These are phyloP conservation scores for Vairimorpha ceranae DNA, from an alignment of 371 early-diverging fungal species.

Conservation along the genomic window DNA sequence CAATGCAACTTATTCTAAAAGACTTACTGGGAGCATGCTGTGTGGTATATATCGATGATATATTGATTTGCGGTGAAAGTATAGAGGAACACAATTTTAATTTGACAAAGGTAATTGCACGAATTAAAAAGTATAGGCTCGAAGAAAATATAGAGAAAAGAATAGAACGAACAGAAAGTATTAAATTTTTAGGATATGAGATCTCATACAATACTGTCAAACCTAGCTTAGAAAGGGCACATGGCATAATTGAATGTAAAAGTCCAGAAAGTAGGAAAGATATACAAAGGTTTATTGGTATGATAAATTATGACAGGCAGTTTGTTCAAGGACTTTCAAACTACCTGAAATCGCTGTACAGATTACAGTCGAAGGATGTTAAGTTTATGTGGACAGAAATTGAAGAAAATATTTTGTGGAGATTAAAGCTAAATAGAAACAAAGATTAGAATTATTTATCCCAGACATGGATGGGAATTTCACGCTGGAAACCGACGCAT, in stretches of 20 bases:
- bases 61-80: conserved; percentile 25
- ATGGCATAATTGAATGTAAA: background rate
- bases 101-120: background rate
- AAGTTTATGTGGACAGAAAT: background rate
- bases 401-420: background rate
- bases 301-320: conserved; percentile 22
- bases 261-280: background rate
- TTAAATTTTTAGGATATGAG: background rate
- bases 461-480: background rate
- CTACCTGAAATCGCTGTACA: background rate
- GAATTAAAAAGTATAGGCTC: background rate
- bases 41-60: conserved; percentile 28
- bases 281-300: conserved; percentile 11
- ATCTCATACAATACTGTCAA: background rate
- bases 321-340: conserved; percentile 6
- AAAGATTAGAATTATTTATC: background rate
- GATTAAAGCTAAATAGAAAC: background rate
- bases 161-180: background rate
- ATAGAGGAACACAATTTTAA: conserved; percentile 18
- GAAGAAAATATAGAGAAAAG: background rate
- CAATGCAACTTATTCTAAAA: conserved; percentile 35
- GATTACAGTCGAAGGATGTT: conserved; percentile 4
- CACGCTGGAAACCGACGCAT: background rate
- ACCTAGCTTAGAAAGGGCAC: background rate
- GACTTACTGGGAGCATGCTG: background rate